Evolutionary conservation across 2,329 filamentous ascomycete species (phyloP).

Genomic region (Orbilia brochopaga): DNA sequence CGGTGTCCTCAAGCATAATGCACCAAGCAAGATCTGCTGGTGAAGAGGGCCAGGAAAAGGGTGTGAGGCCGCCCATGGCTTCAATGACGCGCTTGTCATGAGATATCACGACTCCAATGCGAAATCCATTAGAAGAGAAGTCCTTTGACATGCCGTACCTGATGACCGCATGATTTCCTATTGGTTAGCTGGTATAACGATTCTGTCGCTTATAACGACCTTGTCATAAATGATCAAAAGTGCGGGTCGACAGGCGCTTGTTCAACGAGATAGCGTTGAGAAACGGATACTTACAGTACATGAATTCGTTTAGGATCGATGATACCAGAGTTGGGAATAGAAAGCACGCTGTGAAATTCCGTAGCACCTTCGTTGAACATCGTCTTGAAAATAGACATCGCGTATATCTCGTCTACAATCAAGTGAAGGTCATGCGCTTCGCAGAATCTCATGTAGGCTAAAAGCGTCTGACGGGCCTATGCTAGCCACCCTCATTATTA

Average conservation of each 20-base stretch:
- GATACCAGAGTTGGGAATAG: constrained; percentile 59
- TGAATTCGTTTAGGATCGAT: constrained; percentile 64
- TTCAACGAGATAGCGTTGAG: too few species aligned
- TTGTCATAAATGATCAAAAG: too few species aligned
- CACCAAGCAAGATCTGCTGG: constrained; percentile 60
- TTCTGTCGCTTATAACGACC: constrained; percentile 54
- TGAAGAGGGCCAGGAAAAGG: constrained; percentile 62
- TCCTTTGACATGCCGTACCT: constrained; percentile 62
- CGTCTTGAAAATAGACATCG: constrained; percentile 63
- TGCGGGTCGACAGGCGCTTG: too few species aligned
- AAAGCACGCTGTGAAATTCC: constrained; percentile 61
- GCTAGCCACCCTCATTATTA: constrained; percentile 13
- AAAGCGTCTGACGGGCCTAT: constrained; percentile 52
- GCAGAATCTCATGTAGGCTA: constrained; percentile 61
- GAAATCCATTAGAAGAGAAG: constrained; percentile 66
- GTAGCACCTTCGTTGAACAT: constrained; percentile 53
- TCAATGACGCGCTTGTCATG: constrained; percentile 60
- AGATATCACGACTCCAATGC: constrained; percentile 63
- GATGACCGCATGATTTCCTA: neutral
- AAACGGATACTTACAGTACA: constrained; percentile 57
- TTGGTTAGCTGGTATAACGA: constrained; percentile 58
- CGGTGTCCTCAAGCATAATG: constrained; percentile 60
- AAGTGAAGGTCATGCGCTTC: constrained; percentile 63
- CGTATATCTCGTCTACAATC: constrained; percentile 67
- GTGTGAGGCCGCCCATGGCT: constrained; percentile 58